Evolutionary conservation across 176 grass and related monocot genomes (phyloP).

Genomic region (Cenchrus americanus): DNA sequence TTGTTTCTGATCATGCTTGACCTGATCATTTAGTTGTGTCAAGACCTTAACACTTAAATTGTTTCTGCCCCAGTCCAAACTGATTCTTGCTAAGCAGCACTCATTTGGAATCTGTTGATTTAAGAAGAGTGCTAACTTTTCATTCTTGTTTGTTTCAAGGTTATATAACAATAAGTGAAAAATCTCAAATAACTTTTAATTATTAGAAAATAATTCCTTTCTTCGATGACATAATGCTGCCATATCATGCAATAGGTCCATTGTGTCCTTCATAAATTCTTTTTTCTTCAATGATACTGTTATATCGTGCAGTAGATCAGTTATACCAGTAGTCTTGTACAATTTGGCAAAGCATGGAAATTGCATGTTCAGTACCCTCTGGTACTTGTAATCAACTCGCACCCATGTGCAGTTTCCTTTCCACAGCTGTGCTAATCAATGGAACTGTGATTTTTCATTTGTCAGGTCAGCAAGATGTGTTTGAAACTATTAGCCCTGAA

Average conservation of each 20-base stretch:
- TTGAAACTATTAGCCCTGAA: slow-evolving; percentile 71
- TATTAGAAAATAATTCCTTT: slow-evolving; percentile 25
- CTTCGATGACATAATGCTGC: neutral
- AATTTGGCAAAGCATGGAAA: neutral
- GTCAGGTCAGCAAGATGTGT: slow-evolving; percentile 49
- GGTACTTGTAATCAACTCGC: slow-evolving; percentile 22
- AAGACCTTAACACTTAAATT: neutral
- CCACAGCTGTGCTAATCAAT: slow-evolving; percentile 1
- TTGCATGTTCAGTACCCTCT: slow-evolving; percentile 5
- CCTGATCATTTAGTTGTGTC: slow-evolving; percentile 16
- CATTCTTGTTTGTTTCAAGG: neutral
- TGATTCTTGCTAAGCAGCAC: slow-evolving; percentile 9
- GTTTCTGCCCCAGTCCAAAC: neutral
- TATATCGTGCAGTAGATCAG: neutral
- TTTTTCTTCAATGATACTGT: slow-evolving; percentile 1
- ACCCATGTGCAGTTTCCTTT: slow-evolving; percentile 1
- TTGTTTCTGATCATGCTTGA: neutral
- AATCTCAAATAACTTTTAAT: neutral
- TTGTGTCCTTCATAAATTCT: neutral
- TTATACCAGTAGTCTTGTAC: neutral
- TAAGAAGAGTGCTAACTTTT: slow-evolving; percentile 18
- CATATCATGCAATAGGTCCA: neutral
- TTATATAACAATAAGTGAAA: neutral
- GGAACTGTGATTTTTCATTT: neutral
- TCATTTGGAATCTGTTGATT: slow-evolving; percentile 7